Evolutionary conservation across 2,329 filamentous ascomycete species (phyloP), one percentile per base, ranked within the genome.

Genomic region (Nigrospora osmanthi): DNA sequence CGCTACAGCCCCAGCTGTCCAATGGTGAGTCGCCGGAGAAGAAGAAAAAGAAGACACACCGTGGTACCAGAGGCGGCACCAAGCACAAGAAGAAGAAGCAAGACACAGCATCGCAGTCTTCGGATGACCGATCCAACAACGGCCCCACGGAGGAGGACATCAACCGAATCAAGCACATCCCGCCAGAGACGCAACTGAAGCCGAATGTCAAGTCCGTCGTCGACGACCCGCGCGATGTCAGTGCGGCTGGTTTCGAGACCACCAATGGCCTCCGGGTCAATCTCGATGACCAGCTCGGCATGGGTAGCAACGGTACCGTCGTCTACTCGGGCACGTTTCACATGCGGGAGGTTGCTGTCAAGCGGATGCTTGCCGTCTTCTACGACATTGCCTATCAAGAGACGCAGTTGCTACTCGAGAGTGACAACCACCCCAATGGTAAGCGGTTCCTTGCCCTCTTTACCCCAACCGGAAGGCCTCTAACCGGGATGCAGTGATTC

Each of bases 291-390:
- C 76, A 83, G 51, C 70, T 85, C 30, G 81, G 81, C 17, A 84
- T 88, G 47, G 93, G 93, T 44, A 97, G 91, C 63, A 95, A 96
- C 59, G 93, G 93, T n/a, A 98, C 93, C 0, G 82, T 94, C 43
- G 93, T 98, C 1, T 97, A 93, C 63, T 85, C 88, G 40, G 93
- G 93, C n/a, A 87, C 83, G 44, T 97, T 95, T 61, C 93, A 95
- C 62, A 89, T 89, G 19, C 84, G 90, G 42, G 85, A 90, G 38
- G 91, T 98, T 23, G 93, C 93, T 1, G 89, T 98, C 40, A 98
- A 98, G 72, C 82, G 93, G 32, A 95, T 98, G 89, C 73, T 97
- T 49, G 88, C 91, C 32, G 88, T 95, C 54, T 96, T 96, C 57
- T 96, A 90, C 61, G 91, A 95, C 52, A 87, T 98, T 54, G 93